A percentile compares a stretch with the other conserved stretches of the same genome.
Conservation (phyloP, 2,329 filamentous ascomycete species). For the Aschersonia sp. region DNA sequence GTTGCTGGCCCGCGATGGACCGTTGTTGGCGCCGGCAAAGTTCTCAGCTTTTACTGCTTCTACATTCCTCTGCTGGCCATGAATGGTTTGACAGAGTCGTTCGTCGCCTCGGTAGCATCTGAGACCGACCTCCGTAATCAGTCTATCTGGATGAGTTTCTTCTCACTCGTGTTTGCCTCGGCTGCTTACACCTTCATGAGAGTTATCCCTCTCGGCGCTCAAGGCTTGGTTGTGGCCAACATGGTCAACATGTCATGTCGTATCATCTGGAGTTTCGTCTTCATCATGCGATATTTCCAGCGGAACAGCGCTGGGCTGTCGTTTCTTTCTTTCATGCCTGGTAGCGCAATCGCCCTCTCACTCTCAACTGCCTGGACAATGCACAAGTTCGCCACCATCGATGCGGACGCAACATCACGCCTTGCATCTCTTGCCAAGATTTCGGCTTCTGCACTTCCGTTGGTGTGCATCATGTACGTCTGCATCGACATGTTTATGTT, state of each 20-base stretch:
- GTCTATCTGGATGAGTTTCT: slow-evolving; percentile 70
- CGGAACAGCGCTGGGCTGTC: slow-evolving; percentile 21
- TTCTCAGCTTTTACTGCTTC: slow-evolving; percentile 72
- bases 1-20: slow-evolving; percentile 70
- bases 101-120: slow-evolving; percentile 76
- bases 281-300: slow-evolving; percentile 53
- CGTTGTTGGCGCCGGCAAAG: slow-evolving; percentile 53
- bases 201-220: slow-evolving; percentile 56
- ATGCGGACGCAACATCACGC: slow-evolving; percentile 12
- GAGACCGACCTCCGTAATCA: slow-evolving; percentile 62
- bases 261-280: slow-evolving; percentile 65
- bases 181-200: slow-evolving; percentile 64
- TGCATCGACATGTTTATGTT: background rate
- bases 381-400: slow-evolving; percentile 10
- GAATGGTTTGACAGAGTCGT: slow-evolving; percentile 85
- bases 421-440: slow-evolving; percentile 28
- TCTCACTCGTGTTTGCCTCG: slow-evolving; percentile 61
- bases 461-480: slow-evolving; percentile 47
- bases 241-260: slow-evolving; percentile 79
- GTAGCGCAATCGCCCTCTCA: slow-evolving; percentile 11
- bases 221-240: slow-evolving; percentile 76
- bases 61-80: slow-evolving; percentile 87
- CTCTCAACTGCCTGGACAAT: slow-evolving; percentile 14
- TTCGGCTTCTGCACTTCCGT: slow-evolving; percentile 32
- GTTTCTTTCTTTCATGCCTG: slow-evolving; percentile 13